Percentiles rank a stretch among this genome's conserved stretches.
Evolutionary conservation across 768 basidiomycete genomes (phyloP).

Genomic region (Auriscalpium microsporum): DNA sequence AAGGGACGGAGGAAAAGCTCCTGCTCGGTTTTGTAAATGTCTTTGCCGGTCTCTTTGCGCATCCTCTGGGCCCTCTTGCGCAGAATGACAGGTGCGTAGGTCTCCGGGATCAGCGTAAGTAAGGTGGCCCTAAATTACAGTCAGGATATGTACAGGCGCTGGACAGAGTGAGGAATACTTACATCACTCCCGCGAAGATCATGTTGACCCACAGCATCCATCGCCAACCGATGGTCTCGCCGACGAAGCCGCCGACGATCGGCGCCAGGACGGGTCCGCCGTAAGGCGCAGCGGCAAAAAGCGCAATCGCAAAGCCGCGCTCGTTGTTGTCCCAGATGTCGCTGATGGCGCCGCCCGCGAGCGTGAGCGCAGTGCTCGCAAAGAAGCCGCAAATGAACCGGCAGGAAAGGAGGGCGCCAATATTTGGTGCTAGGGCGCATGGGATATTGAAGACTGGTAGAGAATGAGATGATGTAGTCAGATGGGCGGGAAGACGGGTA

Average conservation of each 20-base stretch:
- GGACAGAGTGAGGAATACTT: not conserved
- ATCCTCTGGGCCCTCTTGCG: slow-evolving; percentile 30
- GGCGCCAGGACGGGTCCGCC: slow-evolving; percentile 43
- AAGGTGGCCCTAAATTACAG: slow-evolving; percentile 2
- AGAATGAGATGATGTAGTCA: not conserved
- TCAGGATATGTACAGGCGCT: not conserved
- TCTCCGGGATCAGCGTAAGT: slow-evolving; percentile 34
- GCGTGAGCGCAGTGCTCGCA: slow-evolving; percentile 29
- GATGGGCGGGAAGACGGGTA: not conserved
- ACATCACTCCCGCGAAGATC: slow-evolving; percentile 31
- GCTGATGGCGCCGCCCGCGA: slow-evolving; percentile 27
- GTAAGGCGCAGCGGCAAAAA: slow-evolving; percentile 35
- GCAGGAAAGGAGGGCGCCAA: slow-evolving; percentile 32
- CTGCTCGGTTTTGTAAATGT: slow-evolving; percentile 33
- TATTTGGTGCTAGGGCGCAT: slow-evolving; percentile 32
- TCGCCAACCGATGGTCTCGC: slow-evolving; percentile 28
- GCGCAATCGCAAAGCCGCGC: slow-evolving; percentile 32
- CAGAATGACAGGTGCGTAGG: slow-evolving; percentile 37
- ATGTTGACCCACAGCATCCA: slow-evolving; percentile 31
- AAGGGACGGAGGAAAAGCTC: slow-evolving; percentile 30
- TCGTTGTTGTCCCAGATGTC: slow-evolving; percentile 31
- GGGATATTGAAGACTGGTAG: slow-evolving; percentile 29
- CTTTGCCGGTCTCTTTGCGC: slow-evolving; percentile 27
- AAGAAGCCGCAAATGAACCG: slow-evolving; percentile 35
- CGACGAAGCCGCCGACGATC: slow-evolving; percentile 40